Percentiles rank a stretch among this genome's conserved stretches.
Evolutionary conservation across 345 rosid species (phyloP).

Genomic region (Dipteronia dyeriana): DNA sequence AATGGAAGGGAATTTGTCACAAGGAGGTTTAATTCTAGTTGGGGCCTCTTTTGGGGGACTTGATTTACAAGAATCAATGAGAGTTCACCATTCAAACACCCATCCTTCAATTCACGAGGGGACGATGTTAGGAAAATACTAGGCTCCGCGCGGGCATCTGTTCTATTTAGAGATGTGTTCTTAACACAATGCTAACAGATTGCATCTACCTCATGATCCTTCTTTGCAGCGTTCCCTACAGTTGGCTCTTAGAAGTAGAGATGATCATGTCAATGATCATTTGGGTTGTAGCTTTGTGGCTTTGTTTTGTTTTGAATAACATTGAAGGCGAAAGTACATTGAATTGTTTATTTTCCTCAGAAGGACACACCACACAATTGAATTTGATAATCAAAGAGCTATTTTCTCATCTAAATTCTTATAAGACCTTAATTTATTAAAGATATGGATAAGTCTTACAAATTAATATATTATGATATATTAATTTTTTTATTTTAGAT

Average conservation of each 20-base stretch:
- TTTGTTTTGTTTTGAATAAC: too few relatives aligned
- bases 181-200: constrained; percentile 76
- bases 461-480: too few relatives aligned
- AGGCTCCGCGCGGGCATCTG: constrained; percentile 84
- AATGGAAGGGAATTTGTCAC: constrained; percentile 76
- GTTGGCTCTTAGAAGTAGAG: constrained; percentile 72
- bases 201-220: constrained; percentile 89
- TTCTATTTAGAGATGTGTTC: constrained; percentile 98
- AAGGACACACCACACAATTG: too few relatives aligned
- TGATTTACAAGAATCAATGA: constrained; percentile 68
- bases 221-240: constrained; percentile 77
- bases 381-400: too few relatives aligned
- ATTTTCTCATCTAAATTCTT: too few relatives aligned
- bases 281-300: too few relatives aligned
- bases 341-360: too few relatives aligned
- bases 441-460: too few relatives aligned
- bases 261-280: constrained; percentile 69
- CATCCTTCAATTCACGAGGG: too few relatives aligned
- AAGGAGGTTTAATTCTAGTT: constrained; percentile 68
- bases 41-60: constrained; percentile 66
- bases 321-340: too few relatives aligned
- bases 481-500: too few relatives aligned
- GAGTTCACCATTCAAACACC: constrained; percentile 62
- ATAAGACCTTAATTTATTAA: too few relatives aligned
- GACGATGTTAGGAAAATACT: constrained; percentile 84